Conservation (phyloP, 345 rosid species). For the Lepidium africanum region DNA sequence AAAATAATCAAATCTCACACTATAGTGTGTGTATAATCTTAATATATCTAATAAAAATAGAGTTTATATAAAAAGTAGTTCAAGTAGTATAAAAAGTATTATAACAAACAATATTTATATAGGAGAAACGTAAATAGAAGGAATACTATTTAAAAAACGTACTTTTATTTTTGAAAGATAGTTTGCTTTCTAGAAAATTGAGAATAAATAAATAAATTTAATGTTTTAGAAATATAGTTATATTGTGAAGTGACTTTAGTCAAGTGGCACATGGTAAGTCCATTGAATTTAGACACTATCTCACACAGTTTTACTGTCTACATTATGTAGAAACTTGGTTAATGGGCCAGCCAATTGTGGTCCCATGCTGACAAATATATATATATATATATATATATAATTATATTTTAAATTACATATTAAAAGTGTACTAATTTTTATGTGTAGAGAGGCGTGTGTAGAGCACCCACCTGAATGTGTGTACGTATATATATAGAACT, state of each 20-base stretch:
- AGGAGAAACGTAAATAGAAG: slow-evolving; percentile 14
- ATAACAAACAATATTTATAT: background rate
- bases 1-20: no score
- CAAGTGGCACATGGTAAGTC: no score
- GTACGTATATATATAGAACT: background rate
- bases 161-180: background rate
- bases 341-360: no score
- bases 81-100: background rate
- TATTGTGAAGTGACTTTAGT: no score
- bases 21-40: no score
- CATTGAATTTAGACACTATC: no score
- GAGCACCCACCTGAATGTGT: slow-evolving; percentile 3
- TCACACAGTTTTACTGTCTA: no score
- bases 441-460: slow-evolving; percentile 1
- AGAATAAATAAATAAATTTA: background rate
- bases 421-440: background rate
- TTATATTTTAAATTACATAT: background rate
- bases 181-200: background rate
- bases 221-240: background rate
- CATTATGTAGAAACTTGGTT: no score
- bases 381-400: no score
- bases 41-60: slow-evolving; percentile 2
- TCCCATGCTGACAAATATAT: no score
- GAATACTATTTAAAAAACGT: background rate
- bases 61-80: slow-evolving; percentile 12